These are phyloP conservation scores for Drechslerella coelobrocha DNA, from an alignment of 2,329 filamentous ascomycete species.

Conservation along the genomic window DNA sequence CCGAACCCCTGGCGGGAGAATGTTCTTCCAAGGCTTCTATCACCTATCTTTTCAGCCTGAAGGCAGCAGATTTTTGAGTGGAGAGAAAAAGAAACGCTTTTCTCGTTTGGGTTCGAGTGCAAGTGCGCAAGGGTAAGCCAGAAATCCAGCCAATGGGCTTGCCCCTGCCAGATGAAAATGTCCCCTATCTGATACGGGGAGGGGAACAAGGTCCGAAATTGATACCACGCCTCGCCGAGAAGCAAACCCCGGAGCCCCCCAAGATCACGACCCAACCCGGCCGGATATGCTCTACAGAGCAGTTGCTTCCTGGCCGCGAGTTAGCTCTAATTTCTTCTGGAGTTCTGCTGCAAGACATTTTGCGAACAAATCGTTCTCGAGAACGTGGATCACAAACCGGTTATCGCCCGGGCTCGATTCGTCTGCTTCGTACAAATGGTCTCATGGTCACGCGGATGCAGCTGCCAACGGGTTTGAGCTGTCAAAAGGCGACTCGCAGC, in stretches of 20 bases:
- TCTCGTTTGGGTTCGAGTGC: conserved; percentile 47
- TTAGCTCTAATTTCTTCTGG: no score
- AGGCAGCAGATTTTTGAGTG: conserved; percentile 17
- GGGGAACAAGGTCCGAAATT: conserved; percentile 27
- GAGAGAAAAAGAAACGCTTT: conserved; percentile 29
- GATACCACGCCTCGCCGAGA: conserved; percentile 39
- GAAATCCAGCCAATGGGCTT: conserved; percentile 31
- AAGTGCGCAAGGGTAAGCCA: conserved; percentile 30
- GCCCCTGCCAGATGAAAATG: conserved; percentile 39
- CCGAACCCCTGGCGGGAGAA: conserved; percentile 43
- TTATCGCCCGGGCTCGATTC: conserved; percentile 38
- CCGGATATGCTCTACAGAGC: no score
- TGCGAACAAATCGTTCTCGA: conserved; percentile 35
- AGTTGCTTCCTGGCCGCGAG: no score
- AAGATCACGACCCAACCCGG: no score
- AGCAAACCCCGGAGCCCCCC: conserved; percentile 11
- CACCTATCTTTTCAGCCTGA: conserved; percentile 44
- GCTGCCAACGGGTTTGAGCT: conserved; percentile 39
- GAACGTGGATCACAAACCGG: conserved; percentile 42
- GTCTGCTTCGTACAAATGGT: conserved; percentile 36
- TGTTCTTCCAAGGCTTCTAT: conserved; percentile 49
- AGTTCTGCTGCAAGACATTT: conserved; percentile 15
- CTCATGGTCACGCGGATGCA: conserved; percentile 49
- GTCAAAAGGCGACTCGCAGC: conserved; percentile 25
- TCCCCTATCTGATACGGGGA: conserved; percentile 50